Percentiles rank a stretch among this genome's conserved stretches.
Conservation (phyloP, 495 filamentous ascomycete species). For the Hyaloscypha bicolor region DNA sequence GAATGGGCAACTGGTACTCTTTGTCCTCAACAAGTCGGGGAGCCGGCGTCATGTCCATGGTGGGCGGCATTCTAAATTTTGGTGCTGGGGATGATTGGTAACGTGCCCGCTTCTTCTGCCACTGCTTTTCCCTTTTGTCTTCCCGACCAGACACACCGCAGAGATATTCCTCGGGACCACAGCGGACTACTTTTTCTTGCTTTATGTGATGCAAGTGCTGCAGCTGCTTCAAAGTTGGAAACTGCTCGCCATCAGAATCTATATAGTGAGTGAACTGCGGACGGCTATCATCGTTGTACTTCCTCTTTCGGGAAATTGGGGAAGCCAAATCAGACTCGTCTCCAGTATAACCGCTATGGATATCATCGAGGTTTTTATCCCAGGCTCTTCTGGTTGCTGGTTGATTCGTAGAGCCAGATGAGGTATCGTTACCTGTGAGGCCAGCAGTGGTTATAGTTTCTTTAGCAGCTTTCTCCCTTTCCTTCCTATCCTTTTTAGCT, state of each 20-base stretch:
- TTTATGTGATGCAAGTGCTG: not conserved
- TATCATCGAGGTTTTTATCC: not conserved
- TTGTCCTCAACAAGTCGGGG: not conserved
- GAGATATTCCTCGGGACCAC: not conserved
- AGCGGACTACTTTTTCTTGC: not conserved
- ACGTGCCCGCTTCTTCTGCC: not conserved
- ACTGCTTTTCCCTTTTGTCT: not conserved
- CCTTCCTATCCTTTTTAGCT: slow-evolving; percentile 4
- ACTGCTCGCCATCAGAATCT: not conserved
- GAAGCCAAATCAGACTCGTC: not conserved
- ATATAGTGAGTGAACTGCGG: not conserved
- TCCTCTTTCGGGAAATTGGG: not conserved
- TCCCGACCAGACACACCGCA: not conserved
- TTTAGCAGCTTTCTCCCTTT: slow-evolving; percentile 1
- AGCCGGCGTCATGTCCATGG: too few species aligned
- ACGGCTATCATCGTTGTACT: not conserved
- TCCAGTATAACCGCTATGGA: not conserved
- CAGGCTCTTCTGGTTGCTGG: not conserved
- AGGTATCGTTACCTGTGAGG: not conserved
- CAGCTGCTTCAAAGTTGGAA: not conserved
- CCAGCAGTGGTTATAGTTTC: not conserved
- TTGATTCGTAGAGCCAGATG: not conserved
- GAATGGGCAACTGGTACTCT: not conserved
- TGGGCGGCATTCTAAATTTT: not conserved
- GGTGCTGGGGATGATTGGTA: not conserved